Evolutionary conservation across 495 filamentous ascomycete species (phyloP).

Genomic region (Saxophila tyrrhenica): DNA sequence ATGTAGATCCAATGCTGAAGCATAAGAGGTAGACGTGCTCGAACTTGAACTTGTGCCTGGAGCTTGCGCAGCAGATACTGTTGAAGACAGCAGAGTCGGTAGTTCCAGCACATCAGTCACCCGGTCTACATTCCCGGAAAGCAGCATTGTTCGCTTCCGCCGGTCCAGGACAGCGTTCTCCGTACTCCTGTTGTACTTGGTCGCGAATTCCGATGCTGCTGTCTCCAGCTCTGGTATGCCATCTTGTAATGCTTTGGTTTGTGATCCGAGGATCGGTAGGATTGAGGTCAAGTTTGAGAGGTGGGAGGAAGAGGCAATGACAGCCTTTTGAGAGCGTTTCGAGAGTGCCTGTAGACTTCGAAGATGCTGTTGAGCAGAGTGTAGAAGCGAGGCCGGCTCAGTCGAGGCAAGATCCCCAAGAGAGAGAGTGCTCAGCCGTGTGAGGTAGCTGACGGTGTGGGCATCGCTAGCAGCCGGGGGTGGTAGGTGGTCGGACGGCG

Average conservation of each 20-base stretch:
- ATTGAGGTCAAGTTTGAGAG: constrained; percentile 57
- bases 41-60: constrained; percentile 22
- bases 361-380: constrained; percentile 69
- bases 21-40: constrained; percentile 61
- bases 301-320: constrained; percentile 69
- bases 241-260: constrained; percentile 53
- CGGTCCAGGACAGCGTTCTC: constrained; percentile 64
- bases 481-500: constrained; percentile 23
- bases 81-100: constrained; percentile 68
- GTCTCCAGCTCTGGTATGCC: constrained; percentile 69
- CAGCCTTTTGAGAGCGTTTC: constrained; percentile 79
- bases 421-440: constrained; percentile 66
- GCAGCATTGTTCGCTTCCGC: constrained; percentile 71
- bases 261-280: constrained; percentile 54
- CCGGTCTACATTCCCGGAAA: constrained; percentile 78
- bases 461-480: constrained; percentile 33
- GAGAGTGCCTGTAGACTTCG: constrained; percentile 81
- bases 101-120: constrained; percentile 87
- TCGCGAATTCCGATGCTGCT: constrained; percentile 66
- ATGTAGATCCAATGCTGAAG: constrained; percentile 81
- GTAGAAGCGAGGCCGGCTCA: constrained; percentile 69
- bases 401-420: constrained; percentile 57
- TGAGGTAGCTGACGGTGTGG: constrained; percentile 57
- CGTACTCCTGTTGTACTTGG: constrained; percentile 63
- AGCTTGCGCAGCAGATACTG: constrained; percentile 45